A percentile compares a stretch with the other conserved stretches of the same genome.
Evolutionary conservation across 305 asterid genomes (phyloP).

Genomic region (Vinca major): DNA sequence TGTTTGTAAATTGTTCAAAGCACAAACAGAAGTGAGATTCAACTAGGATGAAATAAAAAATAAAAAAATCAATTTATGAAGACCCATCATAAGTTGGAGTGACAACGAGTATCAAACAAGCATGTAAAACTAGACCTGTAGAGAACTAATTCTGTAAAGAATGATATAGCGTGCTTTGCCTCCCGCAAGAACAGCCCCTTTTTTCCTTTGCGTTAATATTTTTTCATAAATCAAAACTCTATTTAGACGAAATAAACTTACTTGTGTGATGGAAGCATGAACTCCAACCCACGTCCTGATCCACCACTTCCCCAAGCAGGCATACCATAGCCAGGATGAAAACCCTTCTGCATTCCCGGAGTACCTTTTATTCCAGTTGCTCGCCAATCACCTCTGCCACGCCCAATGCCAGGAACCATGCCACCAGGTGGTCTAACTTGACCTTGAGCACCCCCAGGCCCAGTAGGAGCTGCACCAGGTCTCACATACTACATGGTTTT

Average conservation of each 20-base stretch:
- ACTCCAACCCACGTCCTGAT: constrained; percentile 91
- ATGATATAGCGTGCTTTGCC: neutral
- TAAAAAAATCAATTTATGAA: neutral
- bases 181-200: too few species aligned
- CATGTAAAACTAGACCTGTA: neutral
- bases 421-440: constrained; percentile 72
- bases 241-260: constrained; percentile 25
- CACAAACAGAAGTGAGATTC: neutral
- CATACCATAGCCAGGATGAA: constrained; percentile 56
- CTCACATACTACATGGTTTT: constrained; percentile 78
- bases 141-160: neutral
- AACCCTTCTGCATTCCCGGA: constrained; percentile 61
- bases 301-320: constrained; percentile 68
- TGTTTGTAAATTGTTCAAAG: too few species aligned
- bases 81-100: neutral
- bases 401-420: constrained; percentile 58
- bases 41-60: neutral
- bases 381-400: constrained; percentile 99
- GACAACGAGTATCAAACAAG: neutral
- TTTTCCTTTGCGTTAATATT: too few species aligned
- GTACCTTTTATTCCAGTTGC: constrained; percentile 60
- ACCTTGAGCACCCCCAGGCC: constrained; percentile 61
- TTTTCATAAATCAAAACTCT: neutral
- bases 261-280: constrained; percentile 98
- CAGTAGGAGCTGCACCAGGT: constrained; percentile 66